Conservation (phyloP, 2,329 filamentous ascomycete species). For the Botrytis paeoniae region DNA sequence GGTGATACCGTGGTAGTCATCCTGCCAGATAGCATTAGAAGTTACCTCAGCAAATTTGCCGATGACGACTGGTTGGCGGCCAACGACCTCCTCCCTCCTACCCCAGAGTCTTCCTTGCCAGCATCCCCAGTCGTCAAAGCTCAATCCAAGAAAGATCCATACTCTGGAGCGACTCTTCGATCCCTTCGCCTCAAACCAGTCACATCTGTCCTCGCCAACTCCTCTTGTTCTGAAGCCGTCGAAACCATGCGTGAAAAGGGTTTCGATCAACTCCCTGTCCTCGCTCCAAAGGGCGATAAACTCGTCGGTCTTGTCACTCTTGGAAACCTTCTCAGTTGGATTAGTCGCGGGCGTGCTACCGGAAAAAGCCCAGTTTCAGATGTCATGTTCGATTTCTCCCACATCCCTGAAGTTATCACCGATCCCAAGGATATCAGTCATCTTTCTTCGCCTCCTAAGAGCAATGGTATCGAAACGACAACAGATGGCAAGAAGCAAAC, state of each 20-base stretch:
- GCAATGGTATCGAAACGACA: slow-evolving; percentile 30
- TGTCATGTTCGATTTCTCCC: slow-evolving; percentile 96
- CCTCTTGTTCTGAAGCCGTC: slow-evolving; percentile 79
- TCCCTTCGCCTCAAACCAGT: slow-evolving; percentile 89
- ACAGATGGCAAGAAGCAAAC: slow-evolving; percentile 40
- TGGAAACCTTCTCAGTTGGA: slow-evolving; percentile 88
- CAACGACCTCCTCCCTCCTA: slow-evolving; percentile 79
- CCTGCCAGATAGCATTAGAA: slow-evolving; percentile 92
- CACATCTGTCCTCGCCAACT: slow-evolving; percentile 71
- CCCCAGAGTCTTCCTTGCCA: slow-evolving; percentile 45
- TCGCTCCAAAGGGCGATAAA: slow-evolving; percentile 63
- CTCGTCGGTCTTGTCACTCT: slow-evolving; percentile 92
- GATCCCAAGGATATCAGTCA: slow-evolving; percentile 66
- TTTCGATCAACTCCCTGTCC: slow-evolving; percentile 95
- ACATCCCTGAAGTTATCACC: slow-evolving; percentile 85
- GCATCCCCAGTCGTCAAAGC: slow-evolving; percentile 41
- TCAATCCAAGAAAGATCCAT: slow-evolving; percentile 56
- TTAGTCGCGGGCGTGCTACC: slow-evolving; percentile 77
- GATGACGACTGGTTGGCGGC: slow-evolving; percentile 99
- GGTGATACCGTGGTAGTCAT: slow-evolving; percentile 88
- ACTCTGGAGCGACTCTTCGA: slow-evolving; percentile 74
- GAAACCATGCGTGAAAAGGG: slow-evolving; percentile 98
- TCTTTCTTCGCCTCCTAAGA: slow-evolving; percentile 35
- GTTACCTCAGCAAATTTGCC: slow-evolving; percentile 96
- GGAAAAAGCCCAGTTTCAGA: slow-evolving; percentile 72